Percentiles rank a stretch among this genome's conserved stretches.
Conservation (phyloP, 2,329 filamentous ascomycete species). For the Aspergillus latus region DNA sequence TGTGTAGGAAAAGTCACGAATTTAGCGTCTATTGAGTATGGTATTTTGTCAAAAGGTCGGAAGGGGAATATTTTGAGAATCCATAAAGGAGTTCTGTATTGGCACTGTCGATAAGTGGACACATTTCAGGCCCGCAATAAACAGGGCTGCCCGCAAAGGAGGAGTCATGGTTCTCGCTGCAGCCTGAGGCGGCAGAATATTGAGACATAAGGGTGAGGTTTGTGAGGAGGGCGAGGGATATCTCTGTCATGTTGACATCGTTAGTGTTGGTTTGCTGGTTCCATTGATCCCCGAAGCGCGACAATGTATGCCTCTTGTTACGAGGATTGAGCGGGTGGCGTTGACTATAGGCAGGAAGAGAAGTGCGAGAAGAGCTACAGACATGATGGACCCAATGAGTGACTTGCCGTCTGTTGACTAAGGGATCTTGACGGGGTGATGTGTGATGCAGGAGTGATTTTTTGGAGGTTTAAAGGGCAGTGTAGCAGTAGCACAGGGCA, state of each 20-base stretch:
- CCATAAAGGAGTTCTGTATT: slow-evolving; percentile 44
- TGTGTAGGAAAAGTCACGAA: not conserved
- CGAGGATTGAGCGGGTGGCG: too few species aligned
- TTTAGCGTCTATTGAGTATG: not conserved
- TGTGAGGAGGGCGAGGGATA: slow-evolving; percentile 1
- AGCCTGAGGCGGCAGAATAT: slow-evolving; percentile 53
- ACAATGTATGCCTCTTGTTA: not conserved
- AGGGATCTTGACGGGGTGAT: too few species aligned
- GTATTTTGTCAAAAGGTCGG: not conserved
- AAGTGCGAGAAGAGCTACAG: too few species aligned
- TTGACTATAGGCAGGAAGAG: too few species aligned
- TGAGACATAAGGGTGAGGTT: slow-evolving; percentile 46
- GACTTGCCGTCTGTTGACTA: too few species aligned
- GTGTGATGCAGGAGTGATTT: too few species aligned
- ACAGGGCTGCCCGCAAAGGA: slow-evolving; percentile 38
- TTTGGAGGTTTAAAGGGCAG: too few species aligned
- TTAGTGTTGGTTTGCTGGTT: not conserved
- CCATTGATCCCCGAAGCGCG: too few species aligned
- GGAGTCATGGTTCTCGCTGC: slow-evolving; percentile 44
- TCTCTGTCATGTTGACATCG: not conserved
- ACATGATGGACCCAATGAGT: too few species aligned
- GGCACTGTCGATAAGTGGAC: slow-evolving; percentile 45
- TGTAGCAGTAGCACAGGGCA: too few species aligned
- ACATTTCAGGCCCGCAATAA: slow-evolving; percentile 45
- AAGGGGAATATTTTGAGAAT: slow-evolving; percentile 43